Conservation (phyloP, 208 protist genomes). For the Angomonas deanei region DNA sequence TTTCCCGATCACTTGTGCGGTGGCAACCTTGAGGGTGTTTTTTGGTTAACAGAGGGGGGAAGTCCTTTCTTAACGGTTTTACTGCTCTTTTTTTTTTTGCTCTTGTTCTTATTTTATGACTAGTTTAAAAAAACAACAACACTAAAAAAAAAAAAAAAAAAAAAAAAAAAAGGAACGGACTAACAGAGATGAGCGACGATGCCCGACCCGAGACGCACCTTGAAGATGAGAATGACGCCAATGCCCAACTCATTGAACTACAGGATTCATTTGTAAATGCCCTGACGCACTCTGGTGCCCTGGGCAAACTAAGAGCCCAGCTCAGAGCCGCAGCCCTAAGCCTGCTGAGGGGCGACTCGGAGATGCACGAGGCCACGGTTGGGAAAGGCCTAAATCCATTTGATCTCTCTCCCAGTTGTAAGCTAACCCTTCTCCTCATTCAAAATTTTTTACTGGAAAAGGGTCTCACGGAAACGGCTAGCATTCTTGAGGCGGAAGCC, state of each 20-base stretch:
- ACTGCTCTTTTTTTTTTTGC: conserved; percentile 10
- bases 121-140: too few species aligned
- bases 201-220: neutral
- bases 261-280: conserved; percentile 70
- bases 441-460: conserved; percentile 63
- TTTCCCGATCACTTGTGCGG: too few species aligned
- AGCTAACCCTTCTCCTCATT: conserved; percentile 58
- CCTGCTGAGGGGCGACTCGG: conserved; percentile 57
- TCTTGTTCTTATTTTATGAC: too few species aligned
- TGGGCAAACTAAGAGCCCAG: conserved; percentile 73
- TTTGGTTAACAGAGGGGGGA: too few species aligned
- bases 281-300: conserved; percentile 39
- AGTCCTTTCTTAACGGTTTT: neutral
- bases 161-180: too few species aligned
- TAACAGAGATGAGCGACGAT: neutral
- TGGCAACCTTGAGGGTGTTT: neutral
- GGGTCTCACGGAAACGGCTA: conserved; percentile 39
- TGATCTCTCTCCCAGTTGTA: conserved; percentile 15
- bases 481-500: conserved; percentile 63
- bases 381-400: conserved; percentile 17
- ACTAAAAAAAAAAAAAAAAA: too few species aligned
- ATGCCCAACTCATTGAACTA: conserved; percentile 58
- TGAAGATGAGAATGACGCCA: conserved; percentile 64
- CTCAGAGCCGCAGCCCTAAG: conserved; percentile 57
- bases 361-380: conserved; percentile 36